These are phyloP conservation scores for Bocquillonia castaneifolia DNA, from an alignment of 441 rosid genomes.

Conservation along the genomic window DNA sequence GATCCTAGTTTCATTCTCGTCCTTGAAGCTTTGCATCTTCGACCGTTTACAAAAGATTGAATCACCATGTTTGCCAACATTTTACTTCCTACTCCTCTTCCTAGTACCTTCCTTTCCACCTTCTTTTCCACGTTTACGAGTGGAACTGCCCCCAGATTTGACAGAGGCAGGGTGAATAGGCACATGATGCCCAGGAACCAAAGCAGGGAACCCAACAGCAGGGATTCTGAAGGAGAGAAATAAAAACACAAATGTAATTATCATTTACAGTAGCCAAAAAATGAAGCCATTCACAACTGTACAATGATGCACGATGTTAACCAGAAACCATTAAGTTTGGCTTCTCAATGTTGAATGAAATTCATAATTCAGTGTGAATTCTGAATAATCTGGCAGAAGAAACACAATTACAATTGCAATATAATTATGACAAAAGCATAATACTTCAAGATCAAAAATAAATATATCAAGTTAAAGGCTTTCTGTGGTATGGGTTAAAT, in stretches of 20 bases:
- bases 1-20: constrained; percentile 37
- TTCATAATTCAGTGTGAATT: neutral
- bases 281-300: too few species aligned
- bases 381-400: constrained; percentile 1
- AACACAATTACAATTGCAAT: too few species aligned
- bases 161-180: constrained; percentile 38
- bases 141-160: constrained; percentile 31
- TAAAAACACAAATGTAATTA: neutral
- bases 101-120: constrained; percentile 30
- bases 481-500: too few species aligned
- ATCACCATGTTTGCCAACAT: neutral
- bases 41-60: constrained; percentile 23
- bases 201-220: constrained; percentile 94
- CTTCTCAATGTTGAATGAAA: neutral
- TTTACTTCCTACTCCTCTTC: constrained; percentile 46
- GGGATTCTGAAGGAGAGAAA: constrained; percentile 50
- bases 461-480: too few species aligned
- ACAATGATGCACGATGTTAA: neutral
- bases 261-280: too few species aligned
- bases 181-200: constrained; percentile 76
- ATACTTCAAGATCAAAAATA: too few species aligned
- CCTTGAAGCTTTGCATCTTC: constrained; percentile 58
- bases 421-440: too few species aligned
- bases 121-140: constrained; percentile 27
- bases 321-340: neutral